A percentile compares a stretch with the other conserved stretches of the same genome.
Evolutionary conservation across 2,329 filamentous ascomycete genomes (phyloP).

Genomic region (Apiospora rasikravindrae): DNA sequence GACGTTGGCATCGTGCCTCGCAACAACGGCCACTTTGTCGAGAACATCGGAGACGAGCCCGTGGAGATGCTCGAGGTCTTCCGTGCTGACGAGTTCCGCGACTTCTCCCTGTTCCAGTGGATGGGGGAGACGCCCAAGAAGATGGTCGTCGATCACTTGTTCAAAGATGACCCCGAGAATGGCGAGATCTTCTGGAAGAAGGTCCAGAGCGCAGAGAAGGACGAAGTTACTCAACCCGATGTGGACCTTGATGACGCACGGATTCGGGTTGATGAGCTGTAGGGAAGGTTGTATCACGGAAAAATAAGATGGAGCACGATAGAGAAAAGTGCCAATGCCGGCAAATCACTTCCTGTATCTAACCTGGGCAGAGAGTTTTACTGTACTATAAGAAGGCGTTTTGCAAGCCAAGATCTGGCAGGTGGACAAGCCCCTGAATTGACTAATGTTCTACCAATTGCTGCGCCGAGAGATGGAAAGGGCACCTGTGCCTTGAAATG

Average conservation of each 20-base stretch:
- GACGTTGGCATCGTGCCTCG: constrained; percentile 79
- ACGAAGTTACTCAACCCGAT: constrained; percentile 51
- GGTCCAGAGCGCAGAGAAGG: constrained; percentile 66
- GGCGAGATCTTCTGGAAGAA: constrained; percentile 67
- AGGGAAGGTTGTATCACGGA: neutral
- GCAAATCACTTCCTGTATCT: neutral
- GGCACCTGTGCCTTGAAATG: neutral
- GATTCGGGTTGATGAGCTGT: neutral
- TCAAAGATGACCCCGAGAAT: constrained; percentile 63
- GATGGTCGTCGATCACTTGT: constrained; percentile 70
- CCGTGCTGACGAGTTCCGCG: constrained; percentile 71
- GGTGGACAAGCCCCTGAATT: too few species aligned
- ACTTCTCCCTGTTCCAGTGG: constrained; percentile 78
- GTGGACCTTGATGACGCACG: constrained; percentile 19
- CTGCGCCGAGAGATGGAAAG: neutral
- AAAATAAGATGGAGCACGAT: neutral
- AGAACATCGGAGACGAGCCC: constrained; percentile 79
- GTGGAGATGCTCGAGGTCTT: constrained; percentile 80
- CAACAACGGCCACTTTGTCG: constrained; percentile 82
- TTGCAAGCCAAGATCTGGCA: too few species aligned
- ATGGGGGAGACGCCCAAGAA: constrained; percentile 72
- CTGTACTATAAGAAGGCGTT: too few species aligned
- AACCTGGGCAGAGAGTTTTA: neutral
- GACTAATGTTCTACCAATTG: neutral
- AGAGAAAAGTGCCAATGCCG: neutral